phyloP scores from a whole-genome alignment of 768 basidiomycete genomes.

The Daedaleopsis nitida region DNA sequence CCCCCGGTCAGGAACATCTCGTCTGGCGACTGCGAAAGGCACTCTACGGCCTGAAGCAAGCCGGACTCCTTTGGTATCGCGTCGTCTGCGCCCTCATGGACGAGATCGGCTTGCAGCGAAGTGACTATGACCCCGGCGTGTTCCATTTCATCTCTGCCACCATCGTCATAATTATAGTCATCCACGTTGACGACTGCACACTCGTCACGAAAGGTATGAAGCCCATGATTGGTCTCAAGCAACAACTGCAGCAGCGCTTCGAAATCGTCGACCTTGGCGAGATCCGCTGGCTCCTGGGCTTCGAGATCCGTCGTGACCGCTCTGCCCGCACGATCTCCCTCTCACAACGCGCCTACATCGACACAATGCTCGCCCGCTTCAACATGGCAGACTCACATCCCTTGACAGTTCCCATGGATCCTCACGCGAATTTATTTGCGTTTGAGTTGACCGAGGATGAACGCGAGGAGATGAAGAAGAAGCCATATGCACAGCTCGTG shows the following conservation, averaged over 20 bases:
- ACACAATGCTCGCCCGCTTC: constrained; percentile 30
- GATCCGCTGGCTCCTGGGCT: constrained; percentile 22
- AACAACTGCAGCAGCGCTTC: background rate
- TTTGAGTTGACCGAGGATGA: constrained; percentile 1
- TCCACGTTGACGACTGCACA: background rate
- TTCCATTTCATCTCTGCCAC: constrained; percentile 1
- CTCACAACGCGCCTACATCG: constrained; percentile 36
- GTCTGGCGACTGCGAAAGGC: constrained; percentile 16
- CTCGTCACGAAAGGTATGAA: too few species aligned
- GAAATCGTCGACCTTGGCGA: constrained; percentile 21
- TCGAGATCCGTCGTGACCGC: constrained; percentile 21
- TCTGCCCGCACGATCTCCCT: constrained; percentile 28
- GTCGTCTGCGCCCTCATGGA: background rate
- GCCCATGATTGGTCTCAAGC: background rate
- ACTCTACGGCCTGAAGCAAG: constrained; percentile 34
- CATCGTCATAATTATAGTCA: constrained; percentile 1
- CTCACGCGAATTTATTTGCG: background rate
- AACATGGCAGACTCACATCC: constrained; percentile 30
- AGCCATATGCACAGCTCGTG: constrained; percentile 23
- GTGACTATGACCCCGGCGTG: constrained; percentile 14
- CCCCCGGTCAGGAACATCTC: constrained; percentile 10
- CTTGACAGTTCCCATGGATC: constrained; percentile 23
- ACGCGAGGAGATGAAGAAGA: constrained; percentile 11
- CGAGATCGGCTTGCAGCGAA: constrained; percentile 6
- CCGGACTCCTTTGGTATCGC: constrained; percentile 23